Evolutionary conservation across 495 filamentous ascomycete species (phyloP).

Genomic region (Podospora pseudocomata): DNA sequence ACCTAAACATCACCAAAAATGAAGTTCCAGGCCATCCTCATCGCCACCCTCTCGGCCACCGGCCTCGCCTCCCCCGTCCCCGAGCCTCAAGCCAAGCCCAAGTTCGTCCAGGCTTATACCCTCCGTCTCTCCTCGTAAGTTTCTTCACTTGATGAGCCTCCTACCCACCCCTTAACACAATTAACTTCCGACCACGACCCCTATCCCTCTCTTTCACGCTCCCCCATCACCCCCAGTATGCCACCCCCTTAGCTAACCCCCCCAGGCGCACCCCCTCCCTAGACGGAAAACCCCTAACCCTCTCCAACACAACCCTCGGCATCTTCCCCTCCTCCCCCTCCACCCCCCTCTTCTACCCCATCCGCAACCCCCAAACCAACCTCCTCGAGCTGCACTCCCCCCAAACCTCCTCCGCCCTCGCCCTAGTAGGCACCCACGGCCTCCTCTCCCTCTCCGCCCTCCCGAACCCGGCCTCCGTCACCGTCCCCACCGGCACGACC

Average conservation of each 20-base stretch:
- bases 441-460: conserved; percentile 36
- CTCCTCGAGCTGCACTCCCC: conserved; percentile 38
- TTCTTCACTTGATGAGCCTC: too few species aligned
- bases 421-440: conserved; percentile 34
- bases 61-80: conserved; percentile 18
- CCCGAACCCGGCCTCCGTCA: conserved; percentile 30
- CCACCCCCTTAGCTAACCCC: conserved; percentile 7
- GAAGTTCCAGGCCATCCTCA: conserved; percentile 19
- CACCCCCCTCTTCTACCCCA: conserved; percentile 19
- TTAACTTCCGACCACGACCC: not conserved
- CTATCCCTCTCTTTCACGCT: not conserved
- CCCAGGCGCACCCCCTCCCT: conserved; percentile 14
- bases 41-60: conserved; percentile 16
- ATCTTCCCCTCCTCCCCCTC: conserved; percentile 11
- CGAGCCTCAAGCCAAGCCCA: conserved; percentile 3
- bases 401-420: conserved; percentile 31
- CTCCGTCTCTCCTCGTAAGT: conserved; percentile 27
- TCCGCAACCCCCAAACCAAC: conserved; percentile 11
- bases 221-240: not conserved
- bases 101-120: conserved; percentile 15
- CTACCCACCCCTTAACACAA: not conserved
- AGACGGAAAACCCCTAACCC: conserved; percentile 16
- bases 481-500: conserved; percentile 29
- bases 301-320: conserved; percentile 17
- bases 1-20: conserved; percentile 14